These are phyloP conservation scores for Tylopilus plumbeoviolaceoides DNA, from an alignment of 768 basidiomycete genomes.

Conservation along the genomic window DNA sequence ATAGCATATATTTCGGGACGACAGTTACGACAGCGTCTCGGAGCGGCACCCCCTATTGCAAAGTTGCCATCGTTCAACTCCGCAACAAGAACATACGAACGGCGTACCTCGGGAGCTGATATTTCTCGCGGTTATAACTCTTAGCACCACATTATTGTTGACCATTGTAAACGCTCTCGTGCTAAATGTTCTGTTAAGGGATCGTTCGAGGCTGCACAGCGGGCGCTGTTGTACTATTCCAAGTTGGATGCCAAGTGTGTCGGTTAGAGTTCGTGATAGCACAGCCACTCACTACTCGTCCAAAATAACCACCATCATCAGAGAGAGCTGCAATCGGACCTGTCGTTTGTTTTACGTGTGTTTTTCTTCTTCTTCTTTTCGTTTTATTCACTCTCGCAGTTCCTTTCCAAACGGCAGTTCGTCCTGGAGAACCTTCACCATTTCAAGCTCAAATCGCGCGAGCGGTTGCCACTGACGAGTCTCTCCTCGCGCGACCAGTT, in stretches of 20 bases:
- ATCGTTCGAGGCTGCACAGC: too few species aligned
- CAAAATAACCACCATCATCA: constrained; percentile 19
- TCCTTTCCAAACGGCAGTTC: constrained; percentile 25
- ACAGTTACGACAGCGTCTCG: background rate
- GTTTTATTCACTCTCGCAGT: background rate
- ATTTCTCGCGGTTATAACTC: background rate
- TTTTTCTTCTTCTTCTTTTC: background rate
- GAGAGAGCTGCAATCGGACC: constrained; percentile 17
- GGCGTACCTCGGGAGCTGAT: background rate
- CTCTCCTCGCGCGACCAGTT: constrained; percentile 54
- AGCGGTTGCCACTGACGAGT: constrained; percentile 40
- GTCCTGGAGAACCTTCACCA: constrained; percentile 28
- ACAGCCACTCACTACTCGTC: constrained; percentile 11
- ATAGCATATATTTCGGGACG: background rate
- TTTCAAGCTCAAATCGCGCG: constrained; percentile 27
- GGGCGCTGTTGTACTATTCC: too few species aligned
- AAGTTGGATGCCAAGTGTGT: too few species aligned
- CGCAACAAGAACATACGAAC: background rate
- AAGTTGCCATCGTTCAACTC: background rate
- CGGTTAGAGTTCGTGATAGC: background rate
- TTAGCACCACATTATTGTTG: too few species aligned
- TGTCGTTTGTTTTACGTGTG: constrained; percentile 23
- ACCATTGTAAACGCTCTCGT: too few species aligned
- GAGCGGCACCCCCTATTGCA: background rate
- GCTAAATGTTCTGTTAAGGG: too few species aligned